These are phyloP conservation scores for Passiflora organensis DNA, from an alignment of 345 rosid genomes.

Conservation along the genomic window DNA sequence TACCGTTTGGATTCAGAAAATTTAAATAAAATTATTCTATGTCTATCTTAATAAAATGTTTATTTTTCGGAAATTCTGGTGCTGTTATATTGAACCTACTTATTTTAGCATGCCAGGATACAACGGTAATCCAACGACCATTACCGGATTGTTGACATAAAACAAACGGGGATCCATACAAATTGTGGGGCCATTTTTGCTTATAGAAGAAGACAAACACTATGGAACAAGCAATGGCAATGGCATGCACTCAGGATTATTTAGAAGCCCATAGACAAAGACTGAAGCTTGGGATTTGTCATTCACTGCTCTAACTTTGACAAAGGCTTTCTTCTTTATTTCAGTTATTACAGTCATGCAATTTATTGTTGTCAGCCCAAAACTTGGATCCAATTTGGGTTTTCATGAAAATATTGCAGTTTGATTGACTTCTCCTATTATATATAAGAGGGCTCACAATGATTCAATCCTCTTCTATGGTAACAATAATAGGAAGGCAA, in stretches of 20 bases:
- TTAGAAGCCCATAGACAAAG: background rate
- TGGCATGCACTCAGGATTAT: conserved; percentile 1
- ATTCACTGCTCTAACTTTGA: conserved; percentile 9
- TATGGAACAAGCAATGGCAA: background rate
- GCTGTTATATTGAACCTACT: no score
- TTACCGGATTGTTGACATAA: no score
- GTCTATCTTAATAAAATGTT: no score
- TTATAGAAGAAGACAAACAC: background rate
- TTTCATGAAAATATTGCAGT: background rate
- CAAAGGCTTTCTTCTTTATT: background rate
- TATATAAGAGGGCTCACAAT: background rate
- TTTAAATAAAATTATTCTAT: no score
- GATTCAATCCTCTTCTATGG: conserved; percentile 16
- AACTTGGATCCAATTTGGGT: background rate
- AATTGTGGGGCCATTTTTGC: no score
- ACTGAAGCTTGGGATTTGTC: conserved; percentile 3
- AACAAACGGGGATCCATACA: no score
- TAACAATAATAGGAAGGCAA: no score
- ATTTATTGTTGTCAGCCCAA: background rate
- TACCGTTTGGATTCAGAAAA: no score
- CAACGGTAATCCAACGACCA: no score
- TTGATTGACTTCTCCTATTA: background rate
- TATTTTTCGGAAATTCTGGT: no score
- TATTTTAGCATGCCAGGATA: no score
- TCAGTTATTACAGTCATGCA: background rate